Percentiles rank a stretch among this genome's conserved stretches.
Evolutionary conservation across 2,329 filamentous ascomycete species (phyloP).

Genomic region (Pleurostoma richardsiae): DNA sequence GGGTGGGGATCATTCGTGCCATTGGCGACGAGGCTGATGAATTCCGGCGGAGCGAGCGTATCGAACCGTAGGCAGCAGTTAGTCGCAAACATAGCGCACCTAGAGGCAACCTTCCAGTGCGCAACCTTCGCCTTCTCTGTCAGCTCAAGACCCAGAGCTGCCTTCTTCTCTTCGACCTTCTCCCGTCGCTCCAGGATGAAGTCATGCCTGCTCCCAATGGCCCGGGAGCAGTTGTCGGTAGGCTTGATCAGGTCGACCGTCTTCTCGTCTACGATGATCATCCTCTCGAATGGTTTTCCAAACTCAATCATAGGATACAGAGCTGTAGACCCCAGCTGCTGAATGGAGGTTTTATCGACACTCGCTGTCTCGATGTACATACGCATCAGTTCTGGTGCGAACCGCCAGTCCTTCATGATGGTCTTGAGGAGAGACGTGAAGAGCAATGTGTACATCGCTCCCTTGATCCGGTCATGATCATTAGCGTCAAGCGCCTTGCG

Average conservation of each 20-base stretch:
- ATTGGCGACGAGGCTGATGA: slow-evolving; percentile 76
- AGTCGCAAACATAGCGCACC: slow-evolving; percentile 85
- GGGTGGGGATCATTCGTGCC: slow-evolving; percentile 91
- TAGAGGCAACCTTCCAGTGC: slow-evolving; percentile 94
- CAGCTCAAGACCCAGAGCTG: slow-evolving; percentile 73
- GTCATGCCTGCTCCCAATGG: slow-evolving; percentile 62
- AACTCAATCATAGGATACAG: slow-evolving; percentile 89
- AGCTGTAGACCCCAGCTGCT: slow-evolving; percentile 77
- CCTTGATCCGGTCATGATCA: slow-evolving; percentile 91
- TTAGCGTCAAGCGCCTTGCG: slow-evolving; percentile 72
- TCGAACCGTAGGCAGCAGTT: slow-evolving; percentile 92
- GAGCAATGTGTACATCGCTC: slow-evolving; percentile 83
- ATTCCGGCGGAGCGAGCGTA: slow-evolving; percentile 71
- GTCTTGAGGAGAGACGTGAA: slow-evolving; percentile 88
- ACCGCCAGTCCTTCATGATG: slow-evolving; percentile 87
- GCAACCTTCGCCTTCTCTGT: slow-evolving; percentile 71
- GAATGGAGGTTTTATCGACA: slow-evolving; percentile 91
- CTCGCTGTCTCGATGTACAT: slow-evolving; percentile 85
- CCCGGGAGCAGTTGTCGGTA: slow-evolving; percentile 52
- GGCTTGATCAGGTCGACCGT: slow-evolving; percentile 70
- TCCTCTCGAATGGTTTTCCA: slow-evolving; percentile 79
- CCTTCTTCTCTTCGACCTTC: slow-evolving; percentile 80
- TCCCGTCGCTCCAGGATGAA: slow-evolving; percentile 71
- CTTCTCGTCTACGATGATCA: slow-evolving; percentile 73
- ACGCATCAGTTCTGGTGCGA: slow-evolving; percentile 82